Percentiles rank a stretch among this genome's conserved stretches.
phyloP scores from a whole-genome alignment of 495 filamentous ascomycete species.

The Neurospora tetraspora region DNA sequence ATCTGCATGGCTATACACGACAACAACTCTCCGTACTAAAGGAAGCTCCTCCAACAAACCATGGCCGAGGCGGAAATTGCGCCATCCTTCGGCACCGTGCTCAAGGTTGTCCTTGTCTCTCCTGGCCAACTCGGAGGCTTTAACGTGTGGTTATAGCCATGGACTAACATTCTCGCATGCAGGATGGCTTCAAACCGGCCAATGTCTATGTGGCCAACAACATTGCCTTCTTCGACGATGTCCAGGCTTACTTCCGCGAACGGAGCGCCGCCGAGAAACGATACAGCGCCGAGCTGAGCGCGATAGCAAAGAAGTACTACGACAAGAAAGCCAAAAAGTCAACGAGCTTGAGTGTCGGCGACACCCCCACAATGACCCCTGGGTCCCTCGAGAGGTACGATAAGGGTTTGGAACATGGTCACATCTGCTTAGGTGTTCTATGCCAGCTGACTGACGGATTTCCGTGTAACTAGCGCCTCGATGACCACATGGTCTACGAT shows the following conservation, averaged over 20 bases:
- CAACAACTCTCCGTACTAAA: not conserved
- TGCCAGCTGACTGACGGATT: not conserved
- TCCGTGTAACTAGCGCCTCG: conserved; percentile 50
- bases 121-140: not conserved
- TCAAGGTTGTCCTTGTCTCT: conserved; percentile 56
- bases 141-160: not conserved
- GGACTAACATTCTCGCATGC: conserved; percentile 5
- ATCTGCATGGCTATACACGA: conserved; percentile 17
- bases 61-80: conserved; percentile 69
- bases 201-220: conserved; percentile 85
- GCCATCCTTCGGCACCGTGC: conserved; percentile 78
- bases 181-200: conserved; percentile 93
- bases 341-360: conserved; percentile 82
- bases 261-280: conserved; percentile 91
- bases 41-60: conserved; percentile 2
- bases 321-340: conserved; percentile 93
- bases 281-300: conserved; percentile 77
- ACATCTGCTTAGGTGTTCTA: not conserved
- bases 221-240: conserved; percentile 91
- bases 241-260: conserved; percentile 95
- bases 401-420: not conserved
- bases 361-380: conserved; percentile 85
- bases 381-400: conserved; percentile 79
- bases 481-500: conserved; percentile 96
- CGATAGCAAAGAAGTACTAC: conserved; percentile 86